Percentiles rank a stretch among this genome's conserved stretches.
These are phyloP conservation scores for Geranium incanum DNA, from an alignment of 441 rosid species.

Conservation along the genomic window DNA sequence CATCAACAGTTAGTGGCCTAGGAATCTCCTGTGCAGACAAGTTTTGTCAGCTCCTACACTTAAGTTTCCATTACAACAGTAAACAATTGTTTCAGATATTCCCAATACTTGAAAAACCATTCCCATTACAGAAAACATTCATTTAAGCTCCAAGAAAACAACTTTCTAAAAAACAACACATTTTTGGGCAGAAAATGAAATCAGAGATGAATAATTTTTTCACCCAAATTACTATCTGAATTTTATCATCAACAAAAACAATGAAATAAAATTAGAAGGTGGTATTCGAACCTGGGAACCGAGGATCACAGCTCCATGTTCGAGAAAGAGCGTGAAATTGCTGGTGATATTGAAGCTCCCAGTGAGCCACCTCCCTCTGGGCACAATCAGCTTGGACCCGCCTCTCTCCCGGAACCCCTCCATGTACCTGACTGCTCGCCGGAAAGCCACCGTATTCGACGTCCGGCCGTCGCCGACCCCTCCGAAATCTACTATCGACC, in stretches of 20 bases:
- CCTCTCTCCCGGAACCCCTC: conserved; percentile 39
- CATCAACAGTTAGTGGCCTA: neutral
- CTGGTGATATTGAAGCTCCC: conserved; percentile 88
- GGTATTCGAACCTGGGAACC: conserved; percentile 57
- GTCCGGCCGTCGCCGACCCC: conserved; percentile 80
- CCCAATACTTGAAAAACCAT: neutral
- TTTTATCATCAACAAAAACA: neutral
- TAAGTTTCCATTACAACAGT: conserved; percentile 5
- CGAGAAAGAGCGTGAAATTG: conserved; percentile 73
- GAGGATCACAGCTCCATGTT: conserved; percentile 61
- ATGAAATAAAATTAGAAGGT: neutral
- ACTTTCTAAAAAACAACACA: neutral
- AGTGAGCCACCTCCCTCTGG: conserved; percentile 68
- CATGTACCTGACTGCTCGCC: conserved; percentile 50
- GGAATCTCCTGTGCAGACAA: conserved; percentile 6
- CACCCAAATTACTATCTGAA: neutral
- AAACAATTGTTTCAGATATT: neutral
- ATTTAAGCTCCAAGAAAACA: neutral
- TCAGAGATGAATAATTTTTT: neutral
- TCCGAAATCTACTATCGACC: conserved; percentile 71
- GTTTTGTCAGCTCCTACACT: neutral
- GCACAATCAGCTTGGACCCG: conserved; percentile 70
- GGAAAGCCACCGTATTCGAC: conserved; percentile 64
- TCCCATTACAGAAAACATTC: conserved; percentile 5
- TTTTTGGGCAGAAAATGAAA: neutral